Percentiles rank a stretch among this genome's conserved stretches.
phyloP scores from a whole-genome alignment of 306 rosid genomes.

The Phaseolus lunatus region DNA sequence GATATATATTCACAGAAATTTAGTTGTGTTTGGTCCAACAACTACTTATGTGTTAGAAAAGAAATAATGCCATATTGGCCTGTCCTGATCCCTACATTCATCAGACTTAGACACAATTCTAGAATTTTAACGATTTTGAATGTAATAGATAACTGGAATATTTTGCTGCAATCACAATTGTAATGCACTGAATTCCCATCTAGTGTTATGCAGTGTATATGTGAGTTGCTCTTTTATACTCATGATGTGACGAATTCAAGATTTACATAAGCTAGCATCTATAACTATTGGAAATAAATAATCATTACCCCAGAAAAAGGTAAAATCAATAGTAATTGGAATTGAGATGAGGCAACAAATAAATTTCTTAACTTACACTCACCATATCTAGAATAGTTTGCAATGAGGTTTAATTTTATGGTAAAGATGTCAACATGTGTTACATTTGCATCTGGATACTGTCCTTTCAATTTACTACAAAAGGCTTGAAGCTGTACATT shows the following conservation, averaged over 20 bases:
- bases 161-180: neutral
- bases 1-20: conserved; percentile 18
- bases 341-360: neutral
- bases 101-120: neutral
- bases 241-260: neutral
- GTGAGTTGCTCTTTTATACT: neutral
- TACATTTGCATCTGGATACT: conserved; percentile 62
- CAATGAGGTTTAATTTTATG: conserved; percentile 68
- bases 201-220: neutral
- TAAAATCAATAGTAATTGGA: neutral
- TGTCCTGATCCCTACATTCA: neutral
- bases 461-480: conserved; percentile 63
- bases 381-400: conserved; percentile 68
- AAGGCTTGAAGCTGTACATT: conserved; percentile 84
- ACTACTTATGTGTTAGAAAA: neutral
- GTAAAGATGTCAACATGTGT: conserved; percentile 70
- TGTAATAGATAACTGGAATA: too few relatives aligned
- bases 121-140: neutral
- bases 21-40: neutral
- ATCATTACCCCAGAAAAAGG: neutral
- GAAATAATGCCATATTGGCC: neutral
- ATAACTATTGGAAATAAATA: too few relatives aligned
- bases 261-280: neutral
- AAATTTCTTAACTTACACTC: conserved; percentile 24
- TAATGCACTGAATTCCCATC: neutral